Conservation (phyloP, 1,284 basidiomycete species). For the Boletus coffeatus region DNA sequence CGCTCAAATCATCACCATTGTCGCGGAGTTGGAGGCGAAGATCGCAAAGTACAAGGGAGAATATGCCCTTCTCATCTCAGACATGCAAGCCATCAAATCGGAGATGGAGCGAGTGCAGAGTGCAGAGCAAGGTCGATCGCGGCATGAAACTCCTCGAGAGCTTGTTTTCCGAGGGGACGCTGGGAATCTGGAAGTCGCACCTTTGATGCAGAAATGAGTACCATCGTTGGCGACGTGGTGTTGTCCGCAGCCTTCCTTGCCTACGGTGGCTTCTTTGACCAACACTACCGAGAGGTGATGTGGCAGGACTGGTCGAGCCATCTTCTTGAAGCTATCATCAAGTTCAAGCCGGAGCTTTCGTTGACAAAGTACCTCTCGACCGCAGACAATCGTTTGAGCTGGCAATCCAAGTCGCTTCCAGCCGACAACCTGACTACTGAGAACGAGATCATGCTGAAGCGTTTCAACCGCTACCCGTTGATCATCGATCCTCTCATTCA, state of each 20-base stretch:
- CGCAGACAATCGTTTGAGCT: conserved; percentile 92
- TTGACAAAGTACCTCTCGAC: conserved; percentile 96
- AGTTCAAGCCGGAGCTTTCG: conserved; percentile 89
- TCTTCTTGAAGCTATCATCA: conserved; percentile 84
- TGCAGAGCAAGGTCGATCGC: conserved; percentile 94
- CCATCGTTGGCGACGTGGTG: conserved; percentile 95
- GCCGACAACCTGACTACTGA: conserved; percentile 95
- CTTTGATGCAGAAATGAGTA: conserved; percentile 98
- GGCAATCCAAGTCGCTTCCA: conserved; percentile 94
- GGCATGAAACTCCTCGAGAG: conserved; percentile 95
- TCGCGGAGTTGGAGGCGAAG: conserved; percentile 88
- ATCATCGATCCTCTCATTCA: conserved; percentile 62
- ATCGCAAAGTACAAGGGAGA: conserved; percentile 97
- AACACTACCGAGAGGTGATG: conserved; percentile 96
- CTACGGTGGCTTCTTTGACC: conserved; percentile 98
- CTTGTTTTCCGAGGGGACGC: conserved; percentile 88
- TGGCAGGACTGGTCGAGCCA: conserved; percentile 95
- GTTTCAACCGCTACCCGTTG: no score
- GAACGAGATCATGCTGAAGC: no score
- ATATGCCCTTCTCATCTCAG: conserved; percentile 95
- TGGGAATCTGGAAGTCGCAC: conserved; percentile 96
- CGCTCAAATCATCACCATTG: conserved; percentile 84
- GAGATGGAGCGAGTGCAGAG: conserved; percentile 99
- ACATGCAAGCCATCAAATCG: conserved; percentile 94
- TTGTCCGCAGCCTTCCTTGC: conserved; percentile 96